A percentile compares a stretch with the other conserved stretches of the same genome.
phyloP scores from a whole-genome alignment of 2,329 filamentous ascomycete genomes.

The Aspergillus nomiae region DNA sequence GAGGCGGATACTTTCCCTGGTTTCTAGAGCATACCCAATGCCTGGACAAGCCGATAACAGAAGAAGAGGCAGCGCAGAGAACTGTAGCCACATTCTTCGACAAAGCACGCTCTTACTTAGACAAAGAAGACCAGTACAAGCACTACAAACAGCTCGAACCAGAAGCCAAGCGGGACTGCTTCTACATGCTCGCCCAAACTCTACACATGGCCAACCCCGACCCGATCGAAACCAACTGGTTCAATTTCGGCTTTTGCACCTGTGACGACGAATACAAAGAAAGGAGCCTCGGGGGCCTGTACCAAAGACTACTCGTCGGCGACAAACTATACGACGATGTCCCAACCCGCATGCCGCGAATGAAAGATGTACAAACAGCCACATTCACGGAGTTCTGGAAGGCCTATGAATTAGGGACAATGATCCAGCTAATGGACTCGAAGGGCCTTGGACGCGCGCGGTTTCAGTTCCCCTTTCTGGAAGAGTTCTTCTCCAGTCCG shows the following conservation, averaged over 20 bases:
- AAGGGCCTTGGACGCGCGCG: neutral
- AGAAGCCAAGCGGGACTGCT: neutral
- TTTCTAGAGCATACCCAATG: neutral
- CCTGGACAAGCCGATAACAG: neutral
- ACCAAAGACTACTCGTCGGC: neutral
- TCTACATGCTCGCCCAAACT: neutral
- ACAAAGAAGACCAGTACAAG: neutral
- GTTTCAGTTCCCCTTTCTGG: neutral
- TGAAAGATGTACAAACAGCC: neutral
- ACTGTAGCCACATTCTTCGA: neutral
- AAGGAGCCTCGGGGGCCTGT: neutral
- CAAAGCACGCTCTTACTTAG: neutral
- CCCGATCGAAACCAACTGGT: neutral
- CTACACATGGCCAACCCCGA: too few species aligned
- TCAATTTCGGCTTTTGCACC: neutral
- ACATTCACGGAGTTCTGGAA: neutral
- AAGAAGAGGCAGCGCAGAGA: neutral
- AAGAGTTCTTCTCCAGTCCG: neutral
- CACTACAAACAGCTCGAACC: neutral
- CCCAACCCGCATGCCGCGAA: too few species aligned
- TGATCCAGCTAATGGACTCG: neutral
- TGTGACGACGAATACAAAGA: accelerated
- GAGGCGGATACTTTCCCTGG: neutral
- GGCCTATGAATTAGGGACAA: neutral
- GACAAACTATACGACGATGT: neutral